These are phyloP conservation scores for Raphidocelis subcapitata DNA, from an alignment of 139 green algal genomes.

Conservation along the genomic window DNA sequence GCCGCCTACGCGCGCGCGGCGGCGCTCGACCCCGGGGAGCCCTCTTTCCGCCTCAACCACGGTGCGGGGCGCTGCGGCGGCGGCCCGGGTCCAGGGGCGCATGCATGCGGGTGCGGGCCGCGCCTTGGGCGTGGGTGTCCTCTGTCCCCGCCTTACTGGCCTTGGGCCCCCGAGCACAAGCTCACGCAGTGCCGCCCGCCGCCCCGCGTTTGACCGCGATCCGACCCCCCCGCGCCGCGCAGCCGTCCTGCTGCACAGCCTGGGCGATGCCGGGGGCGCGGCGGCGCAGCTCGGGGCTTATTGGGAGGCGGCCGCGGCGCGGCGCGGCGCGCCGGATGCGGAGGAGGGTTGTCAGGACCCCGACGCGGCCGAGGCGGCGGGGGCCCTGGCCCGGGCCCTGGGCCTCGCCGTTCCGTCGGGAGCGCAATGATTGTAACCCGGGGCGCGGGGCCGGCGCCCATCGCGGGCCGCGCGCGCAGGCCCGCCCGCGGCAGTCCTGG, in stretches of 20 bases:
- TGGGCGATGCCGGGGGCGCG: conserved; percentile 31
- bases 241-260: conserved; percentile 58
- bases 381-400: too few species aligned
- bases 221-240: not conserved
- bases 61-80: conserved; percentile 30
- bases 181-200: not conserved
- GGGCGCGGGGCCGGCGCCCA: too few species aligned
- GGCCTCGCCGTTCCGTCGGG: too few species aligned
- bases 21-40: conserved; percentile 52
- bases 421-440: too few species aligned
- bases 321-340: conserved; percentile 43
- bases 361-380: too few species aligned
- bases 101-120: not conserved
- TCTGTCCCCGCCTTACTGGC: not conserved
- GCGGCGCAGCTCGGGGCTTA: conserved; percentile 39
- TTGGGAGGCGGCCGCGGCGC: conserved; percentile 33
- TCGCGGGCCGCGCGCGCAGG: too few species aligned
- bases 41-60: conserved; percentile 79
- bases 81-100: not conserved
- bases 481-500: too few species aligned
- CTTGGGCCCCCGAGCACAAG: not conserved
- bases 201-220: not conserved
- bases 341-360: too few species aligned
- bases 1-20: conserved; percentile 72
- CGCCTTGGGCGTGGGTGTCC: not conserved